Percentiles rank a stretch among this genome's conserved stretches.
Conservation (phyloP, 352 stramenopile species). For the Pythium coloratum region DNA sequence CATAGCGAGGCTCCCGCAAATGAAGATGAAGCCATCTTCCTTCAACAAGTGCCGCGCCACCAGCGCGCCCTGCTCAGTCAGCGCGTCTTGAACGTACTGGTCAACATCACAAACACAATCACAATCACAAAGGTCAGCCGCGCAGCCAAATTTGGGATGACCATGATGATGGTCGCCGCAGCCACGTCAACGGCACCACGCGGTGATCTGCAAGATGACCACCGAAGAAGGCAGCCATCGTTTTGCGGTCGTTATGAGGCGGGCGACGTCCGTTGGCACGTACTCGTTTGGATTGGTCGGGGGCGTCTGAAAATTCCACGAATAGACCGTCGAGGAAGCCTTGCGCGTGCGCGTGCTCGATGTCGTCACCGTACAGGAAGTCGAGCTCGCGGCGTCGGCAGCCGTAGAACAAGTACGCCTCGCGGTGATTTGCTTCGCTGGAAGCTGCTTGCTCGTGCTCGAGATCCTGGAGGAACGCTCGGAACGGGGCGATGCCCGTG, state of each 20-base stretch:
- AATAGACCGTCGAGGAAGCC: constrained; percentile 55
- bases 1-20: constrained; percentile 82
- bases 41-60: constrained; percentile 56
- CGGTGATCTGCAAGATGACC: background rate
- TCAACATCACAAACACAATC: background rate
- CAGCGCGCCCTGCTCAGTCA: constrained; percentile 56
- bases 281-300: constrained; percentile 45
- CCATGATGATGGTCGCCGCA: background rate
- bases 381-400: constrained; percentile 60
- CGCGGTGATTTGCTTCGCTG: constrained; percentile 27
- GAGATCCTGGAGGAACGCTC: constrained; percentile 75
- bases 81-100: constrained; percentile 73
- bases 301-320: constrained; percentile 60
- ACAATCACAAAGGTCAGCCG: background rate
- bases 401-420: constrained; percentile 78
- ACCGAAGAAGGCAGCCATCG: background rate
- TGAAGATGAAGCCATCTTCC: constrained; percentile 62
- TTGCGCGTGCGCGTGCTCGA: constrained; percentile 37
- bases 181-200: background rate
- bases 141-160: background rate
- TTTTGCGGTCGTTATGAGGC: background rate
- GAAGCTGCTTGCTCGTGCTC: constrained; percentile 49
- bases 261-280: constrained; percentile 15
- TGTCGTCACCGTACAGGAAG: constrained; percentile 72
- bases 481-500: constrained; percentile 82